Evolutionary conservation across 148 eudicot genomes (phyloP).

Genomic region (Rhododendron henanense): DNA sequence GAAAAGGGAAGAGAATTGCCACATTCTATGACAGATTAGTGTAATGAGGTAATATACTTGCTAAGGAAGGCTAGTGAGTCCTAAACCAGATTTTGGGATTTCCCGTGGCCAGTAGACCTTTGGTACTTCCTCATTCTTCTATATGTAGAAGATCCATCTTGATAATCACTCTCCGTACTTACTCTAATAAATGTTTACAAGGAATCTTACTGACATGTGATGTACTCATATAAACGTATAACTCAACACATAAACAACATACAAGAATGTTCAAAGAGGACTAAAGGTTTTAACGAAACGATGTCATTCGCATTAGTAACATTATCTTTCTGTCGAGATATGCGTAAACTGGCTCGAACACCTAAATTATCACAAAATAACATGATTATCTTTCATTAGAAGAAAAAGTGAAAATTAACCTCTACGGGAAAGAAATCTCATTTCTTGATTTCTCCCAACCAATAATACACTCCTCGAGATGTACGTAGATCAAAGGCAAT

Average conservation of each 20-base stretch:
- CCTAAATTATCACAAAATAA: no score
- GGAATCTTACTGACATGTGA: neutral
- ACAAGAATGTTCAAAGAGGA: neutral
- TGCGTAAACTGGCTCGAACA: no score
- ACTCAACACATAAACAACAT: neutral
- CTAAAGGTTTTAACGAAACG: neutral
- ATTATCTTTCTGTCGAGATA: neutral
- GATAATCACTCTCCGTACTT: neutral
- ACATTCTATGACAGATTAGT: neutral
- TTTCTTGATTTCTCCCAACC: neutral
- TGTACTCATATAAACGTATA: no score
- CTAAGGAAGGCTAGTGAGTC: neutral
- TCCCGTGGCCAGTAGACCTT: neutral
- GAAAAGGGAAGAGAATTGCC: neutral
- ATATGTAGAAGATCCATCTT: neutral
- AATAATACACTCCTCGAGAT: conserved; percentile 6
- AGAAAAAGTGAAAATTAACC: neutral
- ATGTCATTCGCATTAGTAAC: neutral
- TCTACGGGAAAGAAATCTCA: neutral
- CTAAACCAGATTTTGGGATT: neutral
- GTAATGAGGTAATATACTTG: neutral
- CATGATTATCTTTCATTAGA: neutral
- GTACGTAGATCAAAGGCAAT: conserved; percentile 14
- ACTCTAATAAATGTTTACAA: neutral
- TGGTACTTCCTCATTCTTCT: neutral